Evolutionary conservation across 805 yeast genomes (phyloP), one percentile per base, ranked within the genome.

Genomic region (Kazachstania bromeliacearum): DNA sequence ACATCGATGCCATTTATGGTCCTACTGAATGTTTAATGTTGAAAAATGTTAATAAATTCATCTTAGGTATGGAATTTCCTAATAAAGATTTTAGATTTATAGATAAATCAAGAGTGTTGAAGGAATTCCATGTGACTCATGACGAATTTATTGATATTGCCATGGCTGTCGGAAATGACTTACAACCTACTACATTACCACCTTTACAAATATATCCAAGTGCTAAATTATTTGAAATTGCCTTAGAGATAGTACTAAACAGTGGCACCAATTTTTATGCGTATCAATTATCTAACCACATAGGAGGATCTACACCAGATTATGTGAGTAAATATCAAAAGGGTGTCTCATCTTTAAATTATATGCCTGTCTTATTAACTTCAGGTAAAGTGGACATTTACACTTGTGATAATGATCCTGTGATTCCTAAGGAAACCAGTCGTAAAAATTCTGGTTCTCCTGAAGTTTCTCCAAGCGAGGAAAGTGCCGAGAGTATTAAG

Each of bases 1-100:
- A 66, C 31, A 71, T 89, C 34, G 87, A 88, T 55, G 77, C 81
- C 4, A 75, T 88, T 25, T 83, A 77, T 58, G 95, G 95, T 1
- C 79, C 95, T 6, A 79, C 87, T 1, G 97, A 92, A 48, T 68
- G 77, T 26, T 62, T 88, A 30, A 63, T 89, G 53, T 57, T 74
- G 31, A 61, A 60, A 4, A 70, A 72, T 17, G 68, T 81, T 19
- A 92, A 84, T 39, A 79, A 74, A 45, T 75, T 87, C 40, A 79
- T 89, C 38, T 58, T 78, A 34, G 73, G 80, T 14, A 70, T 87
- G 67, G 94, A 83, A 41, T 70, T 77, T 42, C 74, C 69, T 36
- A 65, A 69, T 24, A 71, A 71, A 44, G 82, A 74, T 42, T 82
- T 85, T 53, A 69, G 79, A 47, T 82, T 69, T 52, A 64, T 87